Evolutionary conservation across 2,329 filamentous ascomycete species (phyloP), one percentile per base, ranked within the genome.

Genomic region (Arthroderma sp.): DNA sequence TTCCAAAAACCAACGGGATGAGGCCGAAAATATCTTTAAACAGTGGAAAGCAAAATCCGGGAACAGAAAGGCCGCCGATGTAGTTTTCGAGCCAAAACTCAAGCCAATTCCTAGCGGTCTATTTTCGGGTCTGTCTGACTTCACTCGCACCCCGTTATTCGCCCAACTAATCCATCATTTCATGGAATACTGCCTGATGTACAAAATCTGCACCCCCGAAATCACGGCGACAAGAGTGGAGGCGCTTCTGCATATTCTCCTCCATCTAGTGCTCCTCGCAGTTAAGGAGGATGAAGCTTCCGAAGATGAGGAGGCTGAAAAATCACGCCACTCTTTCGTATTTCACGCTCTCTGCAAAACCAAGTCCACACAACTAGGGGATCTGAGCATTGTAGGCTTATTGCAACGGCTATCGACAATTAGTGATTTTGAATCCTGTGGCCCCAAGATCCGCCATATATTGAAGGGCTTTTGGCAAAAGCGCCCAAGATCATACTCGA

Each of bases 1-100:
- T 63, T 93, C 81, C 57, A 94, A 94, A 59, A 98, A 98, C 56
- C 89, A 96, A 62, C 78, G 91, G 42, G 91, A 98, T 58, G 91
- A 98, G 61, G 86, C 89, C 0, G 91, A 98, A 63, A 80, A 77
- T 53, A 83, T 87, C 3, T 95, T 91, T 67, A 86, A 83, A 55
- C 82, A 83, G 56, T 83, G 85, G 70, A 80, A 91, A 70, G 85
- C 87, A 7, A 87, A 87, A 66, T 87, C 84, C 65, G 86, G 82
- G 0, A 87, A 88, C 11, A 87, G 88, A 59, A 72, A 80, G 37
- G 68, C 76, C 1, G 79, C 86, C 36, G 87, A 95, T 44, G 80
- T 96, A 48, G 87, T 96, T 2, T 95, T 86, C 59, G 89, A 96
- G 62, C 88, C 93, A 1, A 86, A 80, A 54, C 72, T 94, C 40